Evolutionary conservation across 352 stramenopile species (phyloP), one percentile per base, ranked within the genome.

Genomic region (Phytopythium litorale): DNA sequence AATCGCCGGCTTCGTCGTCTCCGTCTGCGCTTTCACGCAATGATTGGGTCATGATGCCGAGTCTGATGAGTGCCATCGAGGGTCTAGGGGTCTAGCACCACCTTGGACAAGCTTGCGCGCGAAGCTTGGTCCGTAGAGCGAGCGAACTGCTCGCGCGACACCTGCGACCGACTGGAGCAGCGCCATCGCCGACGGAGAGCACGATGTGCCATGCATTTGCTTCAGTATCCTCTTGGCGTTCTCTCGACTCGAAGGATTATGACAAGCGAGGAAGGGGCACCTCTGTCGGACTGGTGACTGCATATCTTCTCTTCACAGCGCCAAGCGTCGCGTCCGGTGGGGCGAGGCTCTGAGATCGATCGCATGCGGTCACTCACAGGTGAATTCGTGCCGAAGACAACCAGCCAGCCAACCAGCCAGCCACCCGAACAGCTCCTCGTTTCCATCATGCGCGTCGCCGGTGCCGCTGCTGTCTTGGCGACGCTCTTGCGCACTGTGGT

Each of bases 71-170:
- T 45, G 15, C 13, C 35, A 40, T 40, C 12, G 38, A 19, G 13
- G 2, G 38, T 45, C 38, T 48, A 25, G 16, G 19, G 30, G n/a
- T 50, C 43, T 16, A 48, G n/a, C 33, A 12, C 15, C 1, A 58
- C 53, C 35, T 25, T 43, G 35, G 21, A 58, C 25, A 25, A 61
- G 40, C 30, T 61, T 61, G 38, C 37, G 53, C 12, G 33, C 53
- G 18, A 48, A 9, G 49, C 64, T 38, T 60, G 58, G 35, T 8
- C 53, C 53, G 21, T 58, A 58, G n/a, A 58, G 32, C 37, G 53
- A 49, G 11, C 3, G 7, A 4, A 50, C 53, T 8, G 53, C 15
- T 4, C 53, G 35, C 15, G 35, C 25, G 13, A 58, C 33, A 21
- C 33, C 53, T 19, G 46, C 28, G 19, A 57, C 18, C 28, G 48